phyloP scores from a whole-genome alignment of 2,329 filamentous ascomycete genomes.

The Talaromyces sp. region DNA sequence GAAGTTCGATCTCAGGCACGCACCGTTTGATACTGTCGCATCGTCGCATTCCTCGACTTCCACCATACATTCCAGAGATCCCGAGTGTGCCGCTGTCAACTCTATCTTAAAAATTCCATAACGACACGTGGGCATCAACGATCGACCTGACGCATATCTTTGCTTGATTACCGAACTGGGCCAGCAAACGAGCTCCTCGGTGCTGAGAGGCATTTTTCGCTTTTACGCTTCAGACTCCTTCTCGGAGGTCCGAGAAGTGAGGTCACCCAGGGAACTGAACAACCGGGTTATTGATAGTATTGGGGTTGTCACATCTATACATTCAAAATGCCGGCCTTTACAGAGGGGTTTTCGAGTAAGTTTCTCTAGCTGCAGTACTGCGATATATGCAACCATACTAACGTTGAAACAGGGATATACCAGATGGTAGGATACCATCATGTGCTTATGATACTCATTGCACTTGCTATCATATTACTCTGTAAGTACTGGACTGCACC shows the following conservation, averaged over 20 bases:
- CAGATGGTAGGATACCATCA: conserved; percentile 70
- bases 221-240: conserved; percentile 20
- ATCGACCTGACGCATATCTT: background rate
- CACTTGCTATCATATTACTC: conserved; percentile 86
- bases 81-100: conserved; percentile 3
- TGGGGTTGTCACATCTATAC: conserved; percentile 28
- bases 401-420: conserved; percentile 50
- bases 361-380: conserved; percentile 11
- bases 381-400: background rate
- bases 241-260: conserved; percentile 40
- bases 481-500: conserved; percentile 62
- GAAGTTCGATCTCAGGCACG: background rate
- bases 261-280: conserved; percentile 21
- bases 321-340: conserved; percentile 25
- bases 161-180: background rate
- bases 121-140: conserved; percentile 12
- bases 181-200: conserved; percentile 34
- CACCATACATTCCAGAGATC: conserved; percentile 8
- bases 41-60: conserved; percentile 6
- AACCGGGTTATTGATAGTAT: conserved; percentile 29
- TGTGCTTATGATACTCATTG: conserved; percentile 97
- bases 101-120: background rate
- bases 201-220: conserved; percentile 8
- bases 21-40: background rate
- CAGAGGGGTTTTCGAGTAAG: conserved; percentile 38